A percentile compares a stretch with the other conserved stretches of the same genome.
These are phyloP conservation scores for Boletus subcaerulescens DNA, from an alignment of 768 basidiomycete species.

Conservation along the genomic window DNA sequence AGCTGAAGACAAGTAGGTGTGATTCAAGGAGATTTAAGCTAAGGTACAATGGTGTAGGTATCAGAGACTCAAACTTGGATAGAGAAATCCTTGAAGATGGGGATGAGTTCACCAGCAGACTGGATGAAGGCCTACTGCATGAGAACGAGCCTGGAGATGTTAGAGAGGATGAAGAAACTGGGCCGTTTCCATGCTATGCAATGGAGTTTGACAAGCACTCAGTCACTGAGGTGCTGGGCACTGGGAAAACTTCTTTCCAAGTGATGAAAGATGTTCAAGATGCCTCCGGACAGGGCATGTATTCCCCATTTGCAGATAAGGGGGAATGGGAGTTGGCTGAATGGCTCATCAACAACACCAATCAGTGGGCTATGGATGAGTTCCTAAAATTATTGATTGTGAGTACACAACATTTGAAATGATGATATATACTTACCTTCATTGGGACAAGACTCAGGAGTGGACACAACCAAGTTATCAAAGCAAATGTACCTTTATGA, in stretches of 20 bases:
- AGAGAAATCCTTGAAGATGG: no score
- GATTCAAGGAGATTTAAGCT: no score
- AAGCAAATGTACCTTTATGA: neutral
- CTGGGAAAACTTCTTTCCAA: neutral
- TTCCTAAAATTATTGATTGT: neutral
- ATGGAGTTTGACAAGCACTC: neutral
- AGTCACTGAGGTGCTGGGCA: neutral
- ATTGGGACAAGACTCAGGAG: neutral
- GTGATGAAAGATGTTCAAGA: neutral
- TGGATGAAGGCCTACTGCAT: no score
- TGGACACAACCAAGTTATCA: neutral
- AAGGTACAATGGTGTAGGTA: no score
- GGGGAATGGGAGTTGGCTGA: neutral
- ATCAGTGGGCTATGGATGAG: neutral
- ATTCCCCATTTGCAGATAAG: neutral
- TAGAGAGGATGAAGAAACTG: no score
- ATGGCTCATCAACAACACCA: constrained; percentile 1
- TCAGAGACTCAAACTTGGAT: no score
- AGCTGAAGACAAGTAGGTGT: no score
- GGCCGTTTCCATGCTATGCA: neutral
- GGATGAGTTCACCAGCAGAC: no score
- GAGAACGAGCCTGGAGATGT: no score
- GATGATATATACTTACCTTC: no score
- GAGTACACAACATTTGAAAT: no score
- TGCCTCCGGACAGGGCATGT: neutral